These are phyloP conservation scores for Ophiostoma novo-ulmi DNA, from an alignment of 2,329 filamentous ascomycete genomes.

Conservation along the genomic window DNA sequence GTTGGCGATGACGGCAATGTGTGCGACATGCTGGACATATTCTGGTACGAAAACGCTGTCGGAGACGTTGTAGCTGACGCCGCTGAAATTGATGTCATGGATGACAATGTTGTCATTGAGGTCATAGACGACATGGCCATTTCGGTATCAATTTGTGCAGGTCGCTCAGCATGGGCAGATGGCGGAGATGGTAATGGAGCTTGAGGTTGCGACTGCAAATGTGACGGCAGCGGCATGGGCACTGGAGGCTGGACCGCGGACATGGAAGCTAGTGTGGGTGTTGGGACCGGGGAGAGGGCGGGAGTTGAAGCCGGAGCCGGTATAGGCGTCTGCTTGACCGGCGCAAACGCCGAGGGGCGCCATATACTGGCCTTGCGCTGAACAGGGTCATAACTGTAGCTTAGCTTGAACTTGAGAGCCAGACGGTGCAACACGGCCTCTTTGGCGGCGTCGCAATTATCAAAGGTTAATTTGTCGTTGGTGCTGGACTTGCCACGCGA, in stretches of 20 bases:
- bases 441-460: conserved; percentile 31
- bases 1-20: conserved; percentile 6
- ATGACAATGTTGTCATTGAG: not conserved
- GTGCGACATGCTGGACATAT: conserved; percentile 4
- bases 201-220: not conserved
- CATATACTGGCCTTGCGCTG: conserved; percentile 30
- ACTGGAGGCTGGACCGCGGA: not conserved
- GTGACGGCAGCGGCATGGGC: not conserved
- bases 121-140: conserved; percentile 8
- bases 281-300: not conserved
- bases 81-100: not conserved
- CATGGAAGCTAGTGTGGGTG: not conserved
- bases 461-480: conserved; percentile 31
- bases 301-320: not conserved
- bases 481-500: conserved; percentile 27
- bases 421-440: conserved; percentile 31
- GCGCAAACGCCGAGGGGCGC: conserved; percentile 19
- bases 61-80: not conserved
- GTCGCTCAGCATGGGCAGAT: not conserved
- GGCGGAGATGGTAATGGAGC: not conserved
- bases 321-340: conserved; percentile 10
- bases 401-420: conserved; percentile 31
- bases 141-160: conserved; percentile 9
- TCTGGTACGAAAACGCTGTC: not conserved
- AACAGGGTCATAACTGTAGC: conserved; percentile 31